Base-by-base conservation (phyloP, 1,284 basidiomycete genomes). In the Xanthoconium separans region DNA sequence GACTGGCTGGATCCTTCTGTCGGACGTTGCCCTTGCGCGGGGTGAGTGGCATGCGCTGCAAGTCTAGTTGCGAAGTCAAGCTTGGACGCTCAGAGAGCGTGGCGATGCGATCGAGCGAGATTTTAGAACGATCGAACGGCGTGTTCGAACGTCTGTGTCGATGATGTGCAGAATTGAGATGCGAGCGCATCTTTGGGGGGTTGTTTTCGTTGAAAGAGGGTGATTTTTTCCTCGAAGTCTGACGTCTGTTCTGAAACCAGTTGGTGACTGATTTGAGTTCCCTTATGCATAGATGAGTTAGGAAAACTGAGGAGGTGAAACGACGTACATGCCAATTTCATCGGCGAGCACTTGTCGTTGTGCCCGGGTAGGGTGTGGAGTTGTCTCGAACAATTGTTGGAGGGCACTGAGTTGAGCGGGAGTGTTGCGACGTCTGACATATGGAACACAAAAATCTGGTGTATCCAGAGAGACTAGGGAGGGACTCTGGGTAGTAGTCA, bases 361-460 rank as follows among this genome's bases (percentile, higher is more conserved):
- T 24, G 74, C 73, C 56, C 75, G 71, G 13, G 74, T 69, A 15
- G 78, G 78, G 53, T 80, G 79, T 1, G 70, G 71, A 18, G 73
- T 73, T 6, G 61, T 48, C 16, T 74, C 68, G 58, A 77, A 80
- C 6, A 74, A 49, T 3, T 64, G 58, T 18, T 77, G 66, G 37
- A 80, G 72, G 39, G 69, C 71, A 24, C 66, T 58, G 29, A 75
- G 67, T 58, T 80, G 79, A 6, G 70, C 66, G 1, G 71, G 72
- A 4, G 65, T 65, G 46, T 75, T 70, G 30, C 72, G 65, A 37
- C 70, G 72, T 50, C 74, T 66, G 37, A 61, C 22, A 56, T 72
- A 72, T 11, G 64, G 63, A 27, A 71, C 63, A 46, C 56, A 54
- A 7, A 52, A 49, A n/a, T 50, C 40, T 4, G 58, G 34, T 4